Evolutionary conservation across 78 protist genomes (phyloP).

Genomic region (Speleostelium caveatum): DNA sequence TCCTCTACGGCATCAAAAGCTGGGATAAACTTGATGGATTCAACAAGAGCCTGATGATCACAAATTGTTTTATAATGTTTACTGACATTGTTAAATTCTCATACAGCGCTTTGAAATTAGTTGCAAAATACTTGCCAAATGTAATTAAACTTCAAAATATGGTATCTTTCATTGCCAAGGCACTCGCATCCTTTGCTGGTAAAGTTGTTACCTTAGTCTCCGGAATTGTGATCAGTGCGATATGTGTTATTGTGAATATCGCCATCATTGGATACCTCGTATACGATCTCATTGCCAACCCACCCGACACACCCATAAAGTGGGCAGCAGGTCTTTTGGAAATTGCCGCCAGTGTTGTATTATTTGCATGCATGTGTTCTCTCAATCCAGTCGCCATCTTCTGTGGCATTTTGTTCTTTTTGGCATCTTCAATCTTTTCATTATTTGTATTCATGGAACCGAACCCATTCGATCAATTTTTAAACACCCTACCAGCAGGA

Average conservation of each 20-base stretch:
- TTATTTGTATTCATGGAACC: background rate
- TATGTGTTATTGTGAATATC: background rate
- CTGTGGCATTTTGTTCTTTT: background rate
- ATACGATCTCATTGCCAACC: background rate
- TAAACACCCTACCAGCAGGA: background rate
- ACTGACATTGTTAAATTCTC: background rate
- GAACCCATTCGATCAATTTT: background rate
- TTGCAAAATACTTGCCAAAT: background rate
- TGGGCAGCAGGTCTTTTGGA: background rate
- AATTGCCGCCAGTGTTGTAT: background rate
- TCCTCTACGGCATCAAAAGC: background rate
- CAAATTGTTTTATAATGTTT: background rate
- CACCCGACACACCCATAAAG: background rate
- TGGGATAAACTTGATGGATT: background rate
- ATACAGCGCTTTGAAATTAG: background rate
- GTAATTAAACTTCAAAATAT: too few species aligned
- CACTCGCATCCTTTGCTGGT: background rate
- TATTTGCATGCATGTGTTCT: background rate
- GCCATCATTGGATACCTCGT: background rate
- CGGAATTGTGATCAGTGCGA: background rate
- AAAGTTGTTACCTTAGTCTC: background rate
- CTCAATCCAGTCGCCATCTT: background rate
- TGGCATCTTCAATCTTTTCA: background rate
- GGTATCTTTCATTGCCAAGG: background rate
- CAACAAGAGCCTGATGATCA: background rate